Evolutionary conservation across 495 filamentous ascomycete genomes (phyloP).

Genomic region (Tuber brumale): DNA sequence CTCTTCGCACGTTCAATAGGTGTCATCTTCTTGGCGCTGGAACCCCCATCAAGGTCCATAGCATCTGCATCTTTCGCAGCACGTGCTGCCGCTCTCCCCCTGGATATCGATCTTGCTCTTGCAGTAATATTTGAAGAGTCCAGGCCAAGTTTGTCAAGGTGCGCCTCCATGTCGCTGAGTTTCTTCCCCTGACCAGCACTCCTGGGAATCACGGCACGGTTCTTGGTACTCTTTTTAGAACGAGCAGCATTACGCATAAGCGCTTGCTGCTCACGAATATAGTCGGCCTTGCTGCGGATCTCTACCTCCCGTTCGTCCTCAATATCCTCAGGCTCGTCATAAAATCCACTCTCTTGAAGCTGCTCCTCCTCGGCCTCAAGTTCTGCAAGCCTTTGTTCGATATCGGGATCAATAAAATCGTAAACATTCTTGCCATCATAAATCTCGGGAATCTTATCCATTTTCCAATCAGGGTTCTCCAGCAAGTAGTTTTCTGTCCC

Average conservation of each 20-base stretch:
- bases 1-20: constrained; percentile 68
- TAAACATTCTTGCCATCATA: constrained; percentile 92
- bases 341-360: constrained; percentile 77
- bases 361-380: constrained; percentile 93
- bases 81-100: constrained; percentile 51
- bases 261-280: constrained; percentile 85
- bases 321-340: constrained; percentile 57
- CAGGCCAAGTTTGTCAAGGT: constrained; percentile 75
- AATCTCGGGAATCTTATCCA: constrained; percentile 90
- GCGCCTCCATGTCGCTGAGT: constrained; percentile 74
- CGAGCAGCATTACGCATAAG: constrained; percentile 85
- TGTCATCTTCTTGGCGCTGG: constrained; percentile 44
- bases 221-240: constrained; percentile 92
- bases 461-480: constrained; percentile 81
- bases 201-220: constrained; percentile 83
- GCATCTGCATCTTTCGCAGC: constrained; percentile 56
- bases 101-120: constrained; percentile 64
- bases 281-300: constrained; percentile 78
- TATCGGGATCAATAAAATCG: constrained; percentile 94
- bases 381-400: constrained; percentile 80
- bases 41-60: constrained; percentile 78
- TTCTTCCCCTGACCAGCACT: constrained; percentile 63
- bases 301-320: constrained; percentile 83
- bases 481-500: constrained; percentile 62
- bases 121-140: constrained; percentile 67